A percentile compares a stretch with the other conserved stretches of the same genome.
phyloP scores from a whole-genome alignment of 768 basidiomycete species.

The Boletus insuetus region DNA sequence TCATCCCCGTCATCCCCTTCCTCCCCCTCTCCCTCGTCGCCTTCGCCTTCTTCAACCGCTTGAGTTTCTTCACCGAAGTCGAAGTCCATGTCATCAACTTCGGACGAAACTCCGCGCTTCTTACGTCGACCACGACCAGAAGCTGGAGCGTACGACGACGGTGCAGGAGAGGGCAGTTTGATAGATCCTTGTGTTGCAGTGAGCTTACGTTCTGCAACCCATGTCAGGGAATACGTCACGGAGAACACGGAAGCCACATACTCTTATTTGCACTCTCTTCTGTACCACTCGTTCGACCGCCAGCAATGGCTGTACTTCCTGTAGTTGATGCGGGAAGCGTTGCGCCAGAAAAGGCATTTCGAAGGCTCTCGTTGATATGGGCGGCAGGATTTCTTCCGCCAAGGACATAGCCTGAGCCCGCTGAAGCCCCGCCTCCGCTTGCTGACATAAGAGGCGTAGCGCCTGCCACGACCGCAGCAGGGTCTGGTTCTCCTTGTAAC shows the following conservation, averaged over 20 bases:
- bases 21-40: slow-evolving; percentile 38
- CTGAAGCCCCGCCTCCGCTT: slow-evolving; percentile 5
- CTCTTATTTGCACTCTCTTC: slow-evolving; percentile 32
- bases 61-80: slow-evolving; percentile 34
- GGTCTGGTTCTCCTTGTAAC: slow-evolving; percentile 43
- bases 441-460: slow-evolving; percentile 23
- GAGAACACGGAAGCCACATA: slow-evolving; percentile 8
- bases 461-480: slow-evolving; percentile 31
- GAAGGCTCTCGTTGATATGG: slow-evolving; percentile 39
- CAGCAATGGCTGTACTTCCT: slow-evolving; percentile 1
- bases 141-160: slow-evolving; percentile 28
- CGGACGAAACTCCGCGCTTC: slow-evolving; percentile 36
- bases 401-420: slow-evolving; percentile 29
- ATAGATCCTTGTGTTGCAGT: slow-evolving; percentile 30
- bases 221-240: background rate
- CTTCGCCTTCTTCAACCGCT: slow-evolving; percentile 30
- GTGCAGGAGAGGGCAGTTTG: slow-evolving; percentile 35
- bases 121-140: slow-evolving; percentile 33
- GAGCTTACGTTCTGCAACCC: slow-evolving; percentile 29
- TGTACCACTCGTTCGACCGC: slow-evolving; percentile 14
- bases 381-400: slow-evolving; percentile 39
- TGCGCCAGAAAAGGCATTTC: slow-evolving; percentile 34
- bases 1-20: slow-evolving; percentile 55
- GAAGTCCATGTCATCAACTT: slow-evolving; percentile 34
- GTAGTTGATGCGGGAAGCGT: slow-evolving; percentile 20